Percentiles rank a stretch among this genome's conserved stretches.
These are phyloP conservation scores for Yamadazyma siamensis DNA, from an alignment of 1,139 yeast genomes.

Conservation along the genomic window DNA sequence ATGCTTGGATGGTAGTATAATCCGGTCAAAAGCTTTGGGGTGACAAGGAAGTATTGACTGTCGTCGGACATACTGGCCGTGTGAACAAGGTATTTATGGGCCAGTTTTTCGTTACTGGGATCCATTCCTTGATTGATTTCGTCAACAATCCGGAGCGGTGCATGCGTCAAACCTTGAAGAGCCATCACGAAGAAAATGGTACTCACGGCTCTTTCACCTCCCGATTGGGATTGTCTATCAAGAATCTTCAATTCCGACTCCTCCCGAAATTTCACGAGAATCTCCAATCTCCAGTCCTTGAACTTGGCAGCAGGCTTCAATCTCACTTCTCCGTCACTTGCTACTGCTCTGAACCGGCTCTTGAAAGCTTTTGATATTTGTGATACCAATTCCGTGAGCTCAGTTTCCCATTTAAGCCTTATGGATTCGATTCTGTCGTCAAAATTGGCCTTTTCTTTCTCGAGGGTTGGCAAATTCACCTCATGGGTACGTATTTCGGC, in stretches of 20 bases:
- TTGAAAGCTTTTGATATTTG: slow-evolving; percentile 63
- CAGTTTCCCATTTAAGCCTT: slow-evolving; percentile 54
- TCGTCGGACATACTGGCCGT: slow-evolving; percentile 67
- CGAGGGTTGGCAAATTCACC: slow-evolving; percentile 32
- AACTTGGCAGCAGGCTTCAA: slow-evolving; percentile 53
- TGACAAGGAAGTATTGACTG: slow-evolving; percentile 83
- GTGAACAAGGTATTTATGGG: slow-evolving; percentile 82
- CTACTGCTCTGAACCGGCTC: slow-evolving; percentile 65
- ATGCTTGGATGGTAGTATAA: slow-evolving; percentile 75
- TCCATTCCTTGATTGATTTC: slow-evolving; percentile 99
- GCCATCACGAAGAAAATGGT: slow-evolving; percentile 90
- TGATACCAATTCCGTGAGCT: slow-evolving; percentile 46
- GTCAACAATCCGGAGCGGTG: slow-evolving; percentile 94
- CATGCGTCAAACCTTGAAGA: slow-evolving; percentile 81
- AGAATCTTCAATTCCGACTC: slow-evolving; percentile 65
- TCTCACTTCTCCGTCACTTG: slow-evolving; percentile 79
- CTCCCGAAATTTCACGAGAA: slow-evolving; percentile 82
- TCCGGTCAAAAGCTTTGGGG: slow-evolving; percentile 85
- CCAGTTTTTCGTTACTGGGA: slow-evolving; percentile 82
- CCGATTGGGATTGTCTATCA: slow-evolving; percentile 88
- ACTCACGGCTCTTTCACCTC: slow-evolving; percentile 96
- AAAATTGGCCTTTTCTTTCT: slow-evolving; percentile 19
- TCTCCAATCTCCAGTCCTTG: slow-evolving; percentile 79
- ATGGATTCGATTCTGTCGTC: slow-evolving; percentile 38
- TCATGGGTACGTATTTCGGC: slow-evolving; percentile 29